Evolutionary conservation across 345 rosid genomes (phyloP), one percentile per base, ranked within the genome.

Genomic region (Eucalyptus marginata): DNA sequence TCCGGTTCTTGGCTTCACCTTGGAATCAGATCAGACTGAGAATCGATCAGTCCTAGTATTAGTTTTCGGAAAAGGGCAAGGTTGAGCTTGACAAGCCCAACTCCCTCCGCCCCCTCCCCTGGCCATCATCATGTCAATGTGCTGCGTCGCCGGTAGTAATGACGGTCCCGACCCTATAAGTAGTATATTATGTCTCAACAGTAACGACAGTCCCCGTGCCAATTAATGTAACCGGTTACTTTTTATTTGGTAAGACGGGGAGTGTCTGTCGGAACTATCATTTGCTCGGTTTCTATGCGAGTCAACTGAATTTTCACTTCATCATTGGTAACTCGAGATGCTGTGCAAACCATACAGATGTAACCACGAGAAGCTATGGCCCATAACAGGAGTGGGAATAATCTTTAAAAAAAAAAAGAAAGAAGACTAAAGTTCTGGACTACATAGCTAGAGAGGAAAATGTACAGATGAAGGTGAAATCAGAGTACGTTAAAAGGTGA

Each of bases 11-110:
- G 0, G 0, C 20, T 3, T 2, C 25, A 52, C 10, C 10, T 52
- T 1, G 5, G 58, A 20, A 24, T 52, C 0, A 52, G 2, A 52
- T 0, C 3, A 0, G 10, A 52, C 0, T 2, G 0, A 24, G 10
- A 52, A 18, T 10, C 10, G 1, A 52, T 51, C 8, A 51, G 6
- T 16, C 54, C 1, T 50, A 51, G 1, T 51, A 16, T 51, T 3
- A 7, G 24, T 52, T 52, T 52, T 18, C 0, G 10, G 10, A 52
- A 24, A 52, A 18, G 24, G 56, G 56, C 4, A 22, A 9, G 46
- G 81, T 33, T 12, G 44, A 71, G 44, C 22, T 33, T 33, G 81
- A 36, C 44, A 6, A 36, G 83, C 47, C 47, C 83, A 24, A 18
- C 20, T 76, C 20, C 83, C 22, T 15, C 27, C 15, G 0, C 43